These are phyloP conservation scores for Gyromitra esculenta DNA, from an alignment of 2,329 filamentous ascomycete genomes.

Conservation along the genomic window DNA sequence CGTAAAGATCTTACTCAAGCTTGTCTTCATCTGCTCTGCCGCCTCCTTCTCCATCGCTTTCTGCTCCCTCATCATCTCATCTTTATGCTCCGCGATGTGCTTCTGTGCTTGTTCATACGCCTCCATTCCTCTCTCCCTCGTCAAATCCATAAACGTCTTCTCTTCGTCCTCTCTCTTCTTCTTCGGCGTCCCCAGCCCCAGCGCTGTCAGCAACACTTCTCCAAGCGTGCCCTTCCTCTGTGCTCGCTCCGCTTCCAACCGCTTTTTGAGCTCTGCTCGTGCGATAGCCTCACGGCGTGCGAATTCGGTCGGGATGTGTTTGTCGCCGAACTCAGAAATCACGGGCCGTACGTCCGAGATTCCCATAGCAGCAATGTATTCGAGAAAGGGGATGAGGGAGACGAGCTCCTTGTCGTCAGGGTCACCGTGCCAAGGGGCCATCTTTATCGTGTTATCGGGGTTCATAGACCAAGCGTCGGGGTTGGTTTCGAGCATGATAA, in stretches of 20 bases:
- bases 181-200: conserved; percentile 81
- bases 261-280: conserved; percentile 83
- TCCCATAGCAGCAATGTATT: conserved; percentile 95
- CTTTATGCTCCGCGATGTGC: conserved; percentile 91
- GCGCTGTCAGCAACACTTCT: conserved; percentile 74
- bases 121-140: conserved; percentile 87
- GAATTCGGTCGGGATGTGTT: conserved; percentile 89
- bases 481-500: conserved; percentile 92
- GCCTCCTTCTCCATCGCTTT: conserved; percentile 85
- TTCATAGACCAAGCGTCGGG: conserved; percentile 83
- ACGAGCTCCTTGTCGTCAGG: conserved; percentile 86
- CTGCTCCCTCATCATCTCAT: conserved; percentile 96
- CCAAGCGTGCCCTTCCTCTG: conserved; percentile 70
- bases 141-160: conserved; percentile 97
- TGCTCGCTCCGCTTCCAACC: conserved; percentile 74
- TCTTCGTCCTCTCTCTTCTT: conserved; percentile 76
- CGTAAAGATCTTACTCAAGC: conserved; percentile 58
- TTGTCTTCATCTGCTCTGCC: conserved; percentile 89
- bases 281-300: conserved; percentile 85
- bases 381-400: conserved; percentile 90
- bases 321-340: conserved; percentile 81
- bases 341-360: conserved; percentile 86
- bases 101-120: conserved; percentile 89
- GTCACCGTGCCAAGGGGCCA: conserved; percentile 89
- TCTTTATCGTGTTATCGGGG: conserved; percentile 93